Conservation (phyloP, 2,329 filamentous ascomycete species). For the Penicillium digitatum region DNA sequence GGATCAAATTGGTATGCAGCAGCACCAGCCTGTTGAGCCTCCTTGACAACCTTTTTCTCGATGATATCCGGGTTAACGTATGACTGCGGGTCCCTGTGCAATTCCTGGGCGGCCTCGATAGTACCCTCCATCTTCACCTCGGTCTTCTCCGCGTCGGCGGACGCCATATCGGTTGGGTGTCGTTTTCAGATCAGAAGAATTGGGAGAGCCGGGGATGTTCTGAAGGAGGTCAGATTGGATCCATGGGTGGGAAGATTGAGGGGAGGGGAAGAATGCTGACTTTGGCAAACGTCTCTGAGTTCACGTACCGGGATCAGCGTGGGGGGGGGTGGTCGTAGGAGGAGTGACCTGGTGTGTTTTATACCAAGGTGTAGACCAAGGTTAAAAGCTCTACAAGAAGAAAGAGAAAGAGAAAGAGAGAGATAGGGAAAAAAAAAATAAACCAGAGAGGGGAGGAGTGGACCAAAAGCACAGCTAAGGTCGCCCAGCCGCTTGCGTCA, state of each 20-base stretch:
- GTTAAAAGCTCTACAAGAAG: background rate
- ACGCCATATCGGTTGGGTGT: conserved; percentile 28
- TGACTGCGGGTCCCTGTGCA: conserved; percentile 58
- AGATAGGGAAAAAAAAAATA: background rate
- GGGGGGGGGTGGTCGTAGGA: background rate
- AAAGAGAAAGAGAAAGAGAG: background rate
- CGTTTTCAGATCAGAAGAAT: background rate
- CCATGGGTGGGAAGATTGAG: background rate
- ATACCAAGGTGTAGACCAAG: background rate
- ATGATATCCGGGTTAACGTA: conserved; percentile 65
- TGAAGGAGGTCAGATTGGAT: background rate
- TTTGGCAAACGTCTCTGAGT: background rate
- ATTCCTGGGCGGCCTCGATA: conserved; percentile 64
- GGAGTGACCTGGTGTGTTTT: background rate
- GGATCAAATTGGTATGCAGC: conserved; percentile 83
- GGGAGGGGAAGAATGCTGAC: background rate
- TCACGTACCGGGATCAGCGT: background rate
- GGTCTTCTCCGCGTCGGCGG: conserved; percentile 34
- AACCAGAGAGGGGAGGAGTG: conserved; percentile 7
- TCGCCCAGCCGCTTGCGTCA: conserved; percentile 29
- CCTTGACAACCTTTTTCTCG: conserved; percentile 68
- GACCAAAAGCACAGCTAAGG: conserved; percentile 7
- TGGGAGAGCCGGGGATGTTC: background rate
- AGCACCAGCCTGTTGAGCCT: conserved; percentile 74
- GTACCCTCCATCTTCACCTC: conserved; percentile 81